Evolutionary conservation across 257 asterid species (phyloP).

Genomic region (Echium plantagineum): DNA sequence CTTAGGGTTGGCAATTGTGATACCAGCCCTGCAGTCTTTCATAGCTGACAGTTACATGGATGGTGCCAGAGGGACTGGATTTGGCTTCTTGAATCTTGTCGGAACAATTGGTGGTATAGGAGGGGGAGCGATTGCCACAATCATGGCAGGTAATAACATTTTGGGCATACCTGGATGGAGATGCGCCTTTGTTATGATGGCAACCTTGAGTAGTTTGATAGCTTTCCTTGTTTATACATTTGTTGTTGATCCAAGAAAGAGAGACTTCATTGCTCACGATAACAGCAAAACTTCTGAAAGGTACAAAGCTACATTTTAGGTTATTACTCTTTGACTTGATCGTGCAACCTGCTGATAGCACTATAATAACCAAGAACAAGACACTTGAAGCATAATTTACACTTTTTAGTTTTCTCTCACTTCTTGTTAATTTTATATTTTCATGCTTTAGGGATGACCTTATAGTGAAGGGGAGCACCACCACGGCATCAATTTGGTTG

Average conservation of each 20-base stretch:
- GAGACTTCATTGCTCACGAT: slow-evolving; percentile 21
- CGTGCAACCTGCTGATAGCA: background rate
- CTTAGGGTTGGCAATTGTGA: slow-evolving; percentile 85
- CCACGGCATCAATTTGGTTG: slow-evolving; percentile 48
- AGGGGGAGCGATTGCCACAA: slow-evolving; percentile 94
- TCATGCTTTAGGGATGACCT: slow-evolving; percentile 49
- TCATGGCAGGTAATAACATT: slow-evolving; percentile 71
- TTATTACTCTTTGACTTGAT: background rate
- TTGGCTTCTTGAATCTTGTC: slow-evolving; percentile 73
- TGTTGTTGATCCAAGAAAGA: slow-evolving; percentile 67
- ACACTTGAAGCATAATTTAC: background rate
- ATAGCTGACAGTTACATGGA: slow-evolving; percentile 90
- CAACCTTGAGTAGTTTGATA: slow-evolving; percentile 61
- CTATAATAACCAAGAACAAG: background rate
- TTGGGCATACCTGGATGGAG: slow-evolving; percentile 97
- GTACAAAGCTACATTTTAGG: slow-evolving; percentile 22
- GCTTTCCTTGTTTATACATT: slow-evolving; percentile 66
- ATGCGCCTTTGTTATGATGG: slow-evolving; percentile 66
- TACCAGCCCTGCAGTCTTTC: slow-evolving; percentile 90
- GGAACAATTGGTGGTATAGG: slow-evolving; percentile 95
- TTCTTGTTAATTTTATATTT: slow-evolving; percentile 5
- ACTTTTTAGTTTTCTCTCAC: background rate
- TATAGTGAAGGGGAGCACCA: slow-evolving; percentile 30
- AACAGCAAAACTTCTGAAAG: slow-evolving; percentile 32
- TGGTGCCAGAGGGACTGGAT: slow-evolving; percentile 76